These are phyloP conservation scores for Begonia loranthoides DNA, from an alignment of 306 rosid genomes.

Conservation along the genomic window DNA sequence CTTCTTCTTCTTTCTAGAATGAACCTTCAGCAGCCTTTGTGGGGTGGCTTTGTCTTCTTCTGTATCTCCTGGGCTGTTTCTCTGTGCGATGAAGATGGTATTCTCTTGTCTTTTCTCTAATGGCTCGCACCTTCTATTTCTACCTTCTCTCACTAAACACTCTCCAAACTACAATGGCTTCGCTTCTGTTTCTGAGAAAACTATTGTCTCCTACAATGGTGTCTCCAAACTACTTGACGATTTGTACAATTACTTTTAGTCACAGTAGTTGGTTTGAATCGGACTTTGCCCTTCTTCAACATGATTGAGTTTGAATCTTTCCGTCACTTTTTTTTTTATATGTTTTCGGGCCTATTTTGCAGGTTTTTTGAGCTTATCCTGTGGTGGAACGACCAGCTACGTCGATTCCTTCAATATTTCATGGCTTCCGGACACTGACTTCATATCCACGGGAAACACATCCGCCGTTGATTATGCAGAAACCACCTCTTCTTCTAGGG, in stretches of 20 bases:
- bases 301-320: neutral
- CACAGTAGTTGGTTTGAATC: no score
- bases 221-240: no score
- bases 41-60: slow-evolving; percentile 35
- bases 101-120: slow-evolving; percentile 6
- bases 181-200: no score
- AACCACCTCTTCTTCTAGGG: slow-evolving; percentile 17
- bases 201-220: no score
- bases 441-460: slow-evolving; percentile 42
- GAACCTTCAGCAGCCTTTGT: slow-evolving; percentile 4
- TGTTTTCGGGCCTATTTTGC: slow-evolving; percentile 3
- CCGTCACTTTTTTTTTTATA: no score
- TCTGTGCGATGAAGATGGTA: slow-evolving; percentile 61
- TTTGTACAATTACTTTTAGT: no score
- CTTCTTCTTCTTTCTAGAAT: neutral
- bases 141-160: no score
- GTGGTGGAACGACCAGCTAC: slow-evolving; percentile 63
- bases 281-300: neutral
- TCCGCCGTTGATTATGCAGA: slow-evolving; percentile 22
- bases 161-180: no score
- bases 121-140: no score
- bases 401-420: slow-evolving; percentile 43
- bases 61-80: slow-evolving; percentile 30
- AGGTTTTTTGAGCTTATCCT: slow-evolving; percentile 83
- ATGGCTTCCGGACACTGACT: slow-evolving; percentile 64